phyloP scores from a whole-genome alignment of 2,329 filamentous ascomycete genomes.

The Fonsecaea multimorphosa region DNA sequence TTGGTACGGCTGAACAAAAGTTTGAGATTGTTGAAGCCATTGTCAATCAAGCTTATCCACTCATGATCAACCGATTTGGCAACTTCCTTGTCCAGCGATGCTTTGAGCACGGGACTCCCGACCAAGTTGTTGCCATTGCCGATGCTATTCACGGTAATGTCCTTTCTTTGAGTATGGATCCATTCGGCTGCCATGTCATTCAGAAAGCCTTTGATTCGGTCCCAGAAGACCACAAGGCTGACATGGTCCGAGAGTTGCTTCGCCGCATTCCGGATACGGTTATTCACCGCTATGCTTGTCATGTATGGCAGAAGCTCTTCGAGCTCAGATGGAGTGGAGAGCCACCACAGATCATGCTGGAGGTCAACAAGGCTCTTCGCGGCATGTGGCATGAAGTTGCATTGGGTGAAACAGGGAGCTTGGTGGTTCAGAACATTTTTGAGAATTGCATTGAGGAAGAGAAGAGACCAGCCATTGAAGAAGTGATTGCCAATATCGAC shows the following conservation, averaged over 20 bases:
- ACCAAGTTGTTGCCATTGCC: slow-evolving; percentile 93
- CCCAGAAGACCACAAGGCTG: slow-evolving; percentile 94
- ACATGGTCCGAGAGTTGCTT: slow-evolving; percentile 98
- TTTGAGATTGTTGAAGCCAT: slow-evolving; percentile 97
- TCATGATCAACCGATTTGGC: slow-evolving; percentile 98
- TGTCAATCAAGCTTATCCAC: slow-evolving; percentile 87
- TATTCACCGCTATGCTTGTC: slow-evolving; percentile 97
- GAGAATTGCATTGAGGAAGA: slow-evolving; percentile 99
- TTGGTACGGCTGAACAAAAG: slow-evolving; percentile 92
- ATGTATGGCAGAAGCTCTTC: slow-evolving; percentile 99
- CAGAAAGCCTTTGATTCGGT: slow-evolving; percentile 99
- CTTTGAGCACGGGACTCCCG: slow-evolving; percentile 95
- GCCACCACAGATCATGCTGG: slow-evolving; percentile 97
- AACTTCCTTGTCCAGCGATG: slow-evolving; percentile 98
- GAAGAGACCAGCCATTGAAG: slow-evolving; percentile 97
- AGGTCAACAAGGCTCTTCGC: slow-evolving; percentile 87
- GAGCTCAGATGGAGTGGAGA: slow-evolving; percentile 94
- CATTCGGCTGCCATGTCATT: slow-evolving; percentile 96
- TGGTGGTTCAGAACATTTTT: slow-evolving; percentile 99
- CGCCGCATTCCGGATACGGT: slow-evolving; percentile 96
- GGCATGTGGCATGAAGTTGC: slow-evolving; percentile 99
- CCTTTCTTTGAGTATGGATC: slow-evolving; percentile 93
- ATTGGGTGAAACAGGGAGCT: slow-evolving; percentile 91
- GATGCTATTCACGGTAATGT: slow-evolving; percentile 94
- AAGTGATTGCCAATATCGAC: slow-evolving; percentile 93